These are phyloP conservation scores for Aspergillus novofumigatus DNA, from an alignment of 2,329 filamentous ascomycete genomes.

Conservation along the genomic window DNA sequence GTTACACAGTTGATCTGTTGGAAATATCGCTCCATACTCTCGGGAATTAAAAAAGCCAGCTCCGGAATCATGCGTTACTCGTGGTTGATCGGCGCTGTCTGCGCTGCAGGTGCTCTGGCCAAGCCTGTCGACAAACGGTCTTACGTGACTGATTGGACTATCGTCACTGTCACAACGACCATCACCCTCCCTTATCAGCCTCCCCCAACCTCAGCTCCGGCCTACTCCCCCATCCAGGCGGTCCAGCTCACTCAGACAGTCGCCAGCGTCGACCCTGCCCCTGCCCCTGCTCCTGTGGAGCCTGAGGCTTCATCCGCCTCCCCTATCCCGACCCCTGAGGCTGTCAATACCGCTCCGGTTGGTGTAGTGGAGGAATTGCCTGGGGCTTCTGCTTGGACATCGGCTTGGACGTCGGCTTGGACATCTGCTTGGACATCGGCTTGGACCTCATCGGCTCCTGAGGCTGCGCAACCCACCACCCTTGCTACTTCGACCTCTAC, in stretches of 20 bases:
- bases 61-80: slow-evolving; percentile 30
- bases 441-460: neutral
- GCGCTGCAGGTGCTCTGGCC: slow-evolving; percentile 32
- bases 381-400: neutral
- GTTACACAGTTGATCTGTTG: slow-evolving; percentile 31
- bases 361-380: neutral
- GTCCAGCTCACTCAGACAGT: slow-evolving; percentile 1
- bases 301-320: slow-evolving; percentile 1
- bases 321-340: neutral
- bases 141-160: slow-evolving; percentile 34
- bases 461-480: slow-evolving; percentile 4
- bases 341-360: neutral
- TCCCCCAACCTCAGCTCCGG: slow-evolving; percentile 7
- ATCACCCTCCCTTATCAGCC: slow-evolving; percentile 22
- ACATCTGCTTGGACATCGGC: slow-evolving; percentile 9
- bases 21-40: slow-evolving; percentile 7
- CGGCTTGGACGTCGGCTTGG: slow-evolving; percentile 11
- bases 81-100: slow-evolving; percentile 33
- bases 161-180: slow-evolving; percentile 35
- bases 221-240: slow-evolving; percentile 4
- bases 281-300: neutral
- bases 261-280: neutral
- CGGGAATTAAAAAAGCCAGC: slow-evolving; percentile 7
- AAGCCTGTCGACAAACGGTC: slow-evolving; percentile 33
- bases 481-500: slow-evolving; percentile 14